Evolutionary conservation across 192 early-diverging fungal species (phyloP), one percentile per base, ranked within the genome.

Genomic region (Phlyctochytrium arcticum): DNA sequence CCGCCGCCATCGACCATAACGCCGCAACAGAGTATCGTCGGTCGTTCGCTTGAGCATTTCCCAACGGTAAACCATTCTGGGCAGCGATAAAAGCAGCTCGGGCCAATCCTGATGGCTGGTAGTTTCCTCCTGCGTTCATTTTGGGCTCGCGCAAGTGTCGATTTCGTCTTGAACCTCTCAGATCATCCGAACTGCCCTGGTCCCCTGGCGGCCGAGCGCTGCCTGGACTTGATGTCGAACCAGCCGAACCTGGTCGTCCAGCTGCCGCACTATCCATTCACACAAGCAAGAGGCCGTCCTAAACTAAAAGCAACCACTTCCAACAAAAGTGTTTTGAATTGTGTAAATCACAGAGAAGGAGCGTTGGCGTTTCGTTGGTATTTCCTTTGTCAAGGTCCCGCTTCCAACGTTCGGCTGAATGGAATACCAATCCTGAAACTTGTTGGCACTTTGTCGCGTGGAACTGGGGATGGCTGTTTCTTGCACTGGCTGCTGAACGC

Each of bases 1-100:
- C 92, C 17, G 93, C 90, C 35, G 78, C 79, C 74, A 81, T 80
- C 6, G 79, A 81, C 78, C 78, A 80, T 21, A 80, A 37, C 12
- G 79, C 76, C 2, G 74, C 79, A 7, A 80, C 78, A 6, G 79
- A 80, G 58, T 80, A 80, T 19, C 78, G 62, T 9, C 65, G 46
- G 36, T 80, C 75, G 35, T 26, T 51, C 9, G 27, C 36, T 54
- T 36, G 36, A 8, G 30, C 34, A 30, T 51, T 78, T 12, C 75
- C 75, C n/a, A 77, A 26, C 2, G 69, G 71, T 23, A 79, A 17
- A 21, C 77, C 77, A 64, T 69, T 77, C 8, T 49, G 47, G 17
- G 77, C 75, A 19, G 77, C 77, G 51, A 80, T 65, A 51, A 64
- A 65, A 4, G 78, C 78, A 4, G 77, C 77, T 27, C 65, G 60